Conservation (phyloP, 2,329 filamentous ascomycete species). For the Geosmithia flava region DNA sequence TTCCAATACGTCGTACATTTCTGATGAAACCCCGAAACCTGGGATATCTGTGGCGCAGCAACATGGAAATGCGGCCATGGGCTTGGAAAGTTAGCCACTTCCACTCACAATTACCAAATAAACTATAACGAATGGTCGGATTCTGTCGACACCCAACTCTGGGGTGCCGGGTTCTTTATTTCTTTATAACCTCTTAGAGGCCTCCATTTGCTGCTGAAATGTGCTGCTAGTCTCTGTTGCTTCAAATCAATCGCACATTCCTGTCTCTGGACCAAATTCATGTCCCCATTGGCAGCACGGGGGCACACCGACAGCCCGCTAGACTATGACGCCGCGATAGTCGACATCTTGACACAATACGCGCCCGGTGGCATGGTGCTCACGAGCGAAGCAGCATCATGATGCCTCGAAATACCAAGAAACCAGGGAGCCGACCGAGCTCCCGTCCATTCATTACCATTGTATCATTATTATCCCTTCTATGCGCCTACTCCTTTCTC, state of each 20-base stretch:
- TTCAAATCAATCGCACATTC: neutral
- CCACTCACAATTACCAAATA: neutral
- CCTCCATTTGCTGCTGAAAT: neutral
- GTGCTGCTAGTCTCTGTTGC: neutral
- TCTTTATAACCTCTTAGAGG: neutral
- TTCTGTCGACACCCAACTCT: neutral
- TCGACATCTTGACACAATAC: neutral
- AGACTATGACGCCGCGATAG: neutral
- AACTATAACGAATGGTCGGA: neutral
- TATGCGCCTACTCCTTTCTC: slow-evolving; percentile 32
- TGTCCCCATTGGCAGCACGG: neutral
- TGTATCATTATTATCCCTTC: slow-evolving; percentile 29
- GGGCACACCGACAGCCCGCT: neutral
- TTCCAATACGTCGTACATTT: neutral
- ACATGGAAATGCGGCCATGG: neutral
- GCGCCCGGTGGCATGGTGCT: neutral
- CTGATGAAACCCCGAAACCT: neutral
- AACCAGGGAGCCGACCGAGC: slow-evolving; percentile 23
- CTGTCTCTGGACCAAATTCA: neutral
- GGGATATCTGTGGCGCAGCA: neutral
- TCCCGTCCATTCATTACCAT: slow-evolving; percentile 37
- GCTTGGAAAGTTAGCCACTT: neutral
- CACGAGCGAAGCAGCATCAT: neutral
- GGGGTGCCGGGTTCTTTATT: neutral
- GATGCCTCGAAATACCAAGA: neutral